Percentiles rank a stretch among this genome's conserved stretches.
Conservation (phyloP, 1,139 yeast species). For the Kodamaea derodonti region DNA sequence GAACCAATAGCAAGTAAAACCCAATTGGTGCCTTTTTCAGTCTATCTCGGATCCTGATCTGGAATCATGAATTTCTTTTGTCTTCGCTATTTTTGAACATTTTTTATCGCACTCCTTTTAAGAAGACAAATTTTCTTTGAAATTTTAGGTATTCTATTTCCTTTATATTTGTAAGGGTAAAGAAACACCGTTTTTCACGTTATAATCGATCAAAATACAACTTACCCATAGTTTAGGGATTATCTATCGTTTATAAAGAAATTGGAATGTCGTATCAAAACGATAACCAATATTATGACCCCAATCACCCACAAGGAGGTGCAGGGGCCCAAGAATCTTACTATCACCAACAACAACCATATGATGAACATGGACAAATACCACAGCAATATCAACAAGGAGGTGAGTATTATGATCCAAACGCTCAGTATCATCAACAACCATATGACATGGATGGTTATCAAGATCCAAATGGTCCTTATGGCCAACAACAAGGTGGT, state of each 20-base stretch:
- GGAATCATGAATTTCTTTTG: neutral
- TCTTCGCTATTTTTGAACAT: neutral
- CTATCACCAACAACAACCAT: constrained; percentile 47
- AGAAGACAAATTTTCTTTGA: constrained; percentile 1
- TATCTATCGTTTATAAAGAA: neutral
- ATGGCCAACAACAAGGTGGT: constrained; percentile 27
- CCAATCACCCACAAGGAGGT: constrained; percentile 35
- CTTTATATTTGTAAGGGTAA: neutral
- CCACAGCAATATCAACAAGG: constrained; percentile 28
- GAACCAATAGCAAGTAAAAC: too few species aligned
- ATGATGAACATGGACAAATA: constrained; percentile 24
- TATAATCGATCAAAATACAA: neutral
- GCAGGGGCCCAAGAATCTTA: constrained; percentile 33
- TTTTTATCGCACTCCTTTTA: neutral
- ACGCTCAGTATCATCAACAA: constrained; percentile 52
- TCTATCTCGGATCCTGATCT: too few species aligned
- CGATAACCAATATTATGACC: constrained; percentile 49
- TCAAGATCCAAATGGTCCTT: constrained; percentile 31
- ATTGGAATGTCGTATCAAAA: constrained; percentile 49
- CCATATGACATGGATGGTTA: constrained; percentile 49
- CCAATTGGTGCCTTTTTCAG: too few species aligned
- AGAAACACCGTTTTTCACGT: neutral
- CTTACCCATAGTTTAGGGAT: too few species aligned
- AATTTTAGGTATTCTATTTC: neutral
- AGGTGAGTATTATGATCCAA: constrained; percentile 43